These are phyloP conservation scores for Termitomyces sp. DNA, from an alignment of 768 basidiomycete genomes.

Conservation along the genomic window DNA sequence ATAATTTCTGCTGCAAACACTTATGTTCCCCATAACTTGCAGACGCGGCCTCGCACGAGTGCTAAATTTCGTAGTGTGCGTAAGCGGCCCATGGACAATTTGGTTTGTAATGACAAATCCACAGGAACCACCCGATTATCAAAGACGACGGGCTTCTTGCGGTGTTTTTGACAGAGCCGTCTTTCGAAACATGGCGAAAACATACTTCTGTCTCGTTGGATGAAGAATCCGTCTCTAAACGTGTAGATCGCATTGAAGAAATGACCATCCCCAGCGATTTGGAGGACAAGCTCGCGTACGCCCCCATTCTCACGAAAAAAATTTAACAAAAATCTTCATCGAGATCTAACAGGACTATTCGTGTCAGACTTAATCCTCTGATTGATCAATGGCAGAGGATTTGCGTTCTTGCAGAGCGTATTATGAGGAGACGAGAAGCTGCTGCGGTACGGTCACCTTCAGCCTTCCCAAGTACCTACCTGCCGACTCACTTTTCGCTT, in stretches of 20 bases:
- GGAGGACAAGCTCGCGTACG: constrained; percentile 82
- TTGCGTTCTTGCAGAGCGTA: constrained; percentile 80
- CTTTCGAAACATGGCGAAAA: constrained; percentile 88
- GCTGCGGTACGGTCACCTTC: constrained; percentile 78
- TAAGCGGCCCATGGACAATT: not conserved
- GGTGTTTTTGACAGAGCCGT: constrained; percentile 77
- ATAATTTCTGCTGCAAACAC: not conserved
- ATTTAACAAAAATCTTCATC: constrained; percentile 1
- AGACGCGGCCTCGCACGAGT: constrained; percentile 81
- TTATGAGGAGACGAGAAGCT: constrained; percentile 87
- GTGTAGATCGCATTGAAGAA: constrained; percentile 78
- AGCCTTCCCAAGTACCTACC: constrained; percentile 56
- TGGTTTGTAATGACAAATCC: not conserved
- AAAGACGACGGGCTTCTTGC: constrained; percentile 81
- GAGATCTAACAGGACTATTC: constrained; percentile 50
- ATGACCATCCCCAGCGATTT: constrained; percentile 92
- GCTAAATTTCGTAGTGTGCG: constrained; percentile 73
- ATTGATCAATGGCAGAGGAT: constrained; percentile 93
- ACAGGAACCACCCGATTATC: constrained; percentile 89
- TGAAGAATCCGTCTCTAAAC: constrained; percentile 81
- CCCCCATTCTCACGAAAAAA: not conserved
- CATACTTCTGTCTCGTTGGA: constrained; percentile 70
- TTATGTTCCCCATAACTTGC: constrained; percentile 1
- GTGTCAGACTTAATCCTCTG: constrained; percentile 65
- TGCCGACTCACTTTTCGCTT: constrained; percentile 68